phyloP scores from a whole-genome alignment of 176 grass and related monocot genomes.

The Carex littledalei region DNA sequence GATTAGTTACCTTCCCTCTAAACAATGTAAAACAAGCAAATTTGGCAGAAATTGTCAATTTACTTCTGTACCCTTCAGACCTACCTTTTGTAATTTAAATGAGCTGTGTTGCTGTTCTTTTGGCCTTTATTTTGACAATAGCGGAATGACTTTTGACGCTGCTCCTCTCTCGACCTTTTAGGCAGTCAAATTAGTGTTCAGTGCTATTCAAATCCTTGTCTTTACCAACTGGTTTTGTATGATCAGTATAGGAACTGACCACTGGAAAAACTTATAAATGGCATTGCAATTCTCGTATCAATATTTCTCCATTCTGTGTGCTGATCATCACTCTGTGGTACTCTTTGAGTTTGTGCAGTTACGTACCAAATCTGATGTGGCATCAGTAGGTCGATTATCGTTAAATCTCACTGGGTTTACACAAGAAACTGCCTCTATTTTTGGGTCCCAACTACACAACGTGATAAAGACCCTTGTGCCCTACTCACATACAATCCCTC shows the following conservation, averaged over 20 bases:
- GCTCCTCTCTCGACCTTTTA: background rate
- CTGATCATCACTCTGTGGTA: background rate
- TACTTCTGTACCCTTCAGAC: background rate
- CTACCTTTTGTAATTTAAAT: background rate
- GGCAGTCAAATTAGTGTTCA: background rate
- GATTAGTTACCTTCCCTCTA: background rate
- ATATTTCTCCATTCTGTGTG: conserved; percentile 8
- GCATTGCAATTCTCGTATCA: background rate
- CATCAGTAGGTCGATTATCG: conserved; percentile 82
- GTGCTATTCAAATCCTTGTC: background rate
- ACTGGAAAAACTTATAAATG: no score
- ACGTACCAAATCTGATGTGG: conserved; percentile 62
- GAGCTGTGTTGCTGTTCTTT: background rate
- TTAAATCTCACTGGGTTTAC: conserved; percentile 86
- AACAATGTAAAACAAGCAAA: background rate
- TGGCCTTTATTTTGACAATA: background rate
- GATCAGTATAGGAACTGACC: background rate
- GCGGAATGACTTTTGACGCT: background rate
- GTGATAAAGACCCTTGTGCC: conserved; percentile 65
- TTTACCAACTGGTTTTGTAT: background rate
- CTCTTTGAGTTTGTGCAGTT: conserved; percentile 38
- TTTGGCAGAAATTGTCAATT: background rate
- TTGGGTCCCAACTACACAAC: conserved; percentile 50
- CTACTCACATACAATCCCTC: conserved; percentile 64
- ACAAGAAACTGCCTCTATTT: conserved; percentile 74